Percentiles rank a stretch among this genome's conserved stretches.
Evolutionary conservation across 2,329 filamentous ascomycete species (phyloP).

Genomic region (Fusarium robinianum): DNA sequence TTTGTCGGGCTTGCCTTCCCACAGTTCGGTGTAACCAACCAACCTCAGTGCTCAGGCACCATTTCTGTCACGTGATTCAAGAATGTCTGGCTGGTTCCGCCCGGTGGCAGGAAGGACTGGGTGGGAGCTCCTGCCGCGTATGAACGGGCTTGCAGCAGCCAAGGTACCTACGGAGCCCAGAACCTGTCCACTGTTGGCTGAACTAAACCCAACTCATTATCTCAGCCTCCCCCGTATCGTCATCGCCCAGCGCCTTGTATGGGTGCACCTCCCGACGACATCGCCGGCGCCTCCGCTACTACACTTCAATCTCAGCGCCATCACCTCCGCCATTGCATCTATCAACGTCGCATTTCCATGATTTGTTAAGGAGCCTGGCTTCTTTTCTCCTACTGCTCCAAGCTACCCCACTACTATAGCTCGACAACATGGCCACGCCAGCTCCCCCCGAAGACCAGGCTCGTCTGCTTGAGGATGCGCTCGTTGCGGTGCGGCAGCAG

Average conservation of each 20-base stretch:
- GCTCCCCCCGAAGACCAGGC: constrained; percentile 78
- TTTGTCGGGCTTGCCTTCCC: constrained; percentile 2
- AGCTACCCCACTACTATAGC: constrained; percentile 42
- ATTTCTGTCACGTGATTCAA: constrained; percentile 25
- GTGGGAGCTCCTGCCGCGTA: constrained; percentile 29
- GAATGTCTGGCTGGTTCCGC: background rate
- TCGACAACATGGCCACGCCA: constrained; percentile 54
- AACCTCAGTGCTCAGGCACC: constrained; percentile 5
- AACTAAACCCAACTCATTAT: constrained; percentile 34
- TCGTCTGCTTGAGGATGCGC: constrained; percentile 94
- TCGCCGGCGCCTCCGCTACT: constrained; percentile 21
- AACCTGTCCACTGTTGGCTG: constrained; percentile 24
- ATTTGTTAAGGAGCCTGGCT: constrained; percentile 31
- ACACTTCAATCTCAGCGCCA: constrained; percentile 17
- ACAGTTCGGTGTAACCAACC: background rate
- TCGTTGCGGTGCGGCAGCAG: constrained; percentile 96
- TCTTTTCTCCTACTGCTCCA: constrained; percentile 24
- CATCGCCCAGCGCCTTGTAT: constrained; percentile 37
- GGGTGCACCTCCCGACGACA: constrained; percentile 34
- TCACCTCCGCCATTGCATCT: constrained; percentile 23
- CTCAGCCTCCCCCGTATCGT: constrained; percentile 40
- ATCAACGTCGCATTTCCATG: constrained; percentile 32
- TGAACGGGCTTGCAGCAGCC: constrained; percentile 12
- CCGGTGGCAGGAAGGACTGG: constrained; percentile 12
- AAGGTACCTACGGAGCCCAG: constrained; percentile 11